Evolutionary conservation across 1,139 yeast species (phyloP), one percentile per base, ranked within the genome.

Genomic region (Debaryomyces psychrophilus): DNA sequence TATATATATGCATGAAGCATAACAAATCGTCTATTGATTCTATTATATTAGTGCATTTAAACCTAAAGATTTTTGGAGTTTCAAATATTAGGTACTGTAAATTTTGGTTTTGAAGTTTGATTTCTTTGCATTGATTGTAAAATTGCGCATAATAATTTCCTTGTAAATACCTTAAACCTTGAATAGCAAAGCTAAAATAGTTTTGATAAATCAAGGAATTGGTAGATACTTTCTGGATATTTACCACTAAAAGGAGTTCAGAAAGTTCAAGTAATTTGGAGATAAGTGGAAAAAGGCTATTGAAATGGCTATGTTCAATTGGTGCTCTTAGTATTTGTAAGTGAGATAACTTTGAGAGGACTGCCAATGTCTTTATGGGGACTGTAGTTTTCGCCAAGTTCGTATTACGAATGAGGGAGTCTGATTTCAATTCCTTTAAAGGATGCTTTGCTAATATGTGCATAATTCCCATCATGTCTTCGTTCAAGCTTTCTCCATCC

Each of bases 401-500:
- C 8, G 26, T 27, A 15, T 41, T 31, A 15, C 40, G 22, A 15
- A 43, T 27, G 20, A 31, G 31, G 26, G 44, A 44, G 15, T 46
- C 37, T 8, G 46, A 42, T n/a, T 42, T 35, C n/a, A 46, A 39
- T 12, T 29, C 42, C 8, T 6, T 31, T 18, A 48, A 42, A 8
- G 45, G 41, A 42, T 44, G 50, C 22, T 44, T 39, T 26, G 31
- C 38, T 17, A 50, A 35, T 22, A 37, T 44, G 12, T 44, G 35
- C 23, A 51, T 43, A 18, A 54, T 49, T 18, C 43, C 45, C 6
- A 36, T 37, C 14, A 52, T 46, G 17, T 51, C 52, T 9, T 44
- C 28, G 28, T 54, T 52, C 8, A 61, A 43, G 23, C 52, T 50
- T 26, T 54, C 58, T 20, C 52, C 44, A 23, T 54, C 42, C 40